Percentiles rank a stretch among this genome's conserved stretches.
phyloP scores from a whole-genome alignment of 441 rosid genomes.

The Populus hybrid region DNA sequence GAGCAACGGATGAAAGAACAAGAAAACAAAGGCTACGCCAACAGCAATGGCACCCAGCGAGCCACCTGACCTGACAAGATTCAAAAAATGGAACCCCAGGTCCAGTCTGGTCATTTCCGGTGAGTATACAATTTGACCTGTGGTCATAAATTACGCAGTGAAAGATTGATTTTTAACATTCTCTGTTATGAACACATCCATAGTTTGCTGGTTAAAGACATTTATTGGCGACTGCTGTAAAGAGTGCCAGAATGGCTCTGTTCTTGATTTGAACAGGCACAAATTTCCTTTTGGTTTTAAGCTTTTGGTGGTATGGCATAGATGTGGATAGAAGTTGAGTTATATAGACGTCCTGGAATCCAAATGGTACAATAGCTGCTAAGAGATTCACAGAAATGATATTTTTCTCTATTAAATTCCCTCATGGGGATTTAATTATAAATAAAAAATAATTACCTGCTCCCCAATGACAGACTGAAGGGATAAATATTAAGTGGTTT shows the following conservation, averaged over 20 bases:
- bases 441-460: neutral
- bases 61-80: neutral
- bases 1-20: neutral
- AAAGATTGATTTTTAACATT: neutral
- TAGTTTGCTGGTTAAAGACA: neutral
- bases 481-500: neutral
- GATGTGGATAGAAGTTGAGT: neutral
- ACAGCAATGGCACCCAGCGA: neutral
- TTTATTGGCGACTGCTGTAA: neutral
- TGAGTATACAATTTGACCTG: neutral
- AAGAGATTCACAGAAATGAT: neutral
- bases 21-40: neutral
- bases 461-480: neutral
- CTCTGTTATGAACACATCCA: neutral
- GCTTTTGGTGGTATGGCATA: neutral
- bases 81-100: neutral
- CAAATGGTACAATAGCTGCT: neutral
- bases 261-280: neutral
- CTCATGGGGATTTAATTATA: neutral
- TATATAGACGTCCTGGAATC: neutral
- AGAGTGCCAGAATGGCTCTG: neutral
- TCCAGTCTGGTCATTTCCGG: neutral
- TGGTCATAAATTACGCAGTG: neutral
- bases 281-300: neutral
- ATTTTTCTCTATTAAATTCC: neutral